phyloP scores from a whole-genome alignment of 169 alveolate species.

The Cryptosporidium tyzzeri region DNA sequence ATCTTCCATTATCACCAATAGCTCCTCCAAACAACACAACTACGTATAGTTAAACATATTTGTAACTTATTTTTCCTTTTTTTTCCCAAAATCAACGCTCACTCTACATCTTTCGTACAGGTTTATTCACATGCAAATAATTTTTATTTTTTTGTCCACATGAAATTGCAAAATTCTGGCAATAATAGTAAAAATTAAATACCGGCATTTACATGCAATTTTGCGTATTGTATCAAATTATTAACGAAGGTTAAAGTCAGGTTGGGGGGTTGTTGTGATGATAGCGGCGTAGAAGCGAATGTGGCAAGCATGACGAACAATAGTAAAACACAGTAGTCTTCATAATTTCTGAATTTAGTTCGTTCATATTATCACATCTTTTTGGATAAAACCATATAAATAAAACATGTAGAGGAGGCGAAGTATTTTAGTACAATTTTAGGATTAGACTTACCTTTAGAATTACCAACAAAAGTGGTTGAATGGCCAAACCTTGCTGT shows the following conservation, averaged over 20 bases:
- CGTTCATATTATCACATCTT: background rate
- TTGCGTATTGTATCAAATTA: background rate
- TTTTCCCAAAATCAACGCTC: background rate
- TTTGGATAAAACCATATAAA: no score
- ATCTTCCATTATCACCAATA: constrained; percentile 96
- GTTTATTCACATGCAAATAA: background rate
- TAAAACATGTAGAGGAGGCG: background rate
- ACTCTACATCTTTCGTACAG: background rate
- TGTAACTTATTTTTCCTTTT: background rate
- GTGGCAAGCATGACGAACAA: no score
- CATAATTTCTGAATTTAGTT: no score
- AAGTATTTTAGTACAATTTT: background rate
- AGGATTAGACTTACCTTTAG: constrained; percentile 77
- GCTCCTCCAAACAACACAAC: constrained; percentile 96
- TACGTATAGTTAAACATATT: background rate
- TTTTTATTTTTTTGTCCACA: background rate
- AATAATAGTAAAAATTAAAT: background rate
- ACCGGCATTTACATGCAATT: constrained; percentile 28
- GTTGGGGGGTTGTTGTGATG: background rate
- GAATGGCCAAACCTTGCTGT: constrained; percentile 98
- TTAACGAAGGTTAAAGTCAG: background rate
- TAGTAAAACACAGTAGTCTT: no score
- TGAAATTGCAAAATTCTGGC: background rate
- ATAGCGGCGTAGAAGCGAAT: background rate
- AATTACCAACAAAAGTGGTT: constrained; percentile 92